A percentile compares a stretch with the other conserved stretches of the same genome.
These are phyloP conservation scores for Neopestalotiopsis sp. DNA, from an alignment of 2,329 filamentous ascomycete species.

Conservation along the genomic window DNA sequence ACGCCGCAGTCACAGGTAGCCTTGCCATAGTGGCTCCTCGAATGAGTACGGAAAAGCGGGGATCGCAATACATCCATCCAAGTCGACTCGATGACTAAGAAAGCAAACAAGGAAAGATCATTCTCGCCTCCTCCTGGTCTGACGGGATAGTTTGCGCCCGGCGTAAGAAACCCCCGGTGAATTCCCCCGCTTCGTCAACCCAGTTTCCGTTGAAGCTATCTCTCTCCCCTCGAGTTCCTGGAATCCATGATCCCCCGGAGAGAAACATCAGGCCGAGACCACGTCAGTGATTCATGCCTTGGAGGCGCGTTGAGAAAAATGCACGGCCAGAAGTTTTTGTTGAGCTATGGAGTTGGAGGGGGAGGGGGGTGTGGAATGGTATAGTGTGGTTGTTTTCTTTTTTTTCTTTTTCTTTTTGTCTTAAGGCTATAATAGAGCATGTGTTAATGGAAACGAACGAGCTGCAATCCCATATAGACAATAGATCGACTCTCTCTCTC, in stretches of 20 bases:
- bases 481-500: neutral
- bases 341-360: neutral
- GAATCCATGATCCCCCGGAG: neutral
- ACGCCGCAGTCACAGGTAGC: neutral
- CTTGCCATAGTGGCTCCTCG: neutral
- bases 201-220: neutral
- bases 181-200: too few relatives aligned
- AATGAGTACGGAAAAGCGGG: neutral
- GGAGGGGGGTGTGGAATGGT: neutral
- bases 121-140: neutral
- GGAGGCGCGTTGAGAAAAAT: neutral
- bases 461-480: conserved; percentile 5
- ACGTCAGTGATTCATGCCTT: neutral
- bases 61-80: neutral
- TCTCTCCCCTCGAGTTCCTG: neutral
- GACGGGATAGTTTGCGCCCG: too few relatives aligned
- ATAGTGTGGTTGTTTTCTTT: neutral
- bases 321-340: neutral
- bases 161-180: too few relatives aligned
- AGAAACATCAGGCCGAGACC: conserved; percentile 4
- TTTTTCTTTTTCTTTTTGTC: neutral
- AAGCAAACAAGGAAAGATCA: neutral
- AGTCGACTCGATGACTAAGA: neutral
- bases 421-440: neutral
- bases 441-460: neutral